Evolutionary conservation across 2,329 filamentous ascomycete species (phyloP), one percentile per base, ranked within the genome.

Genomic region (Cladorrhinum sp.): DNA sequence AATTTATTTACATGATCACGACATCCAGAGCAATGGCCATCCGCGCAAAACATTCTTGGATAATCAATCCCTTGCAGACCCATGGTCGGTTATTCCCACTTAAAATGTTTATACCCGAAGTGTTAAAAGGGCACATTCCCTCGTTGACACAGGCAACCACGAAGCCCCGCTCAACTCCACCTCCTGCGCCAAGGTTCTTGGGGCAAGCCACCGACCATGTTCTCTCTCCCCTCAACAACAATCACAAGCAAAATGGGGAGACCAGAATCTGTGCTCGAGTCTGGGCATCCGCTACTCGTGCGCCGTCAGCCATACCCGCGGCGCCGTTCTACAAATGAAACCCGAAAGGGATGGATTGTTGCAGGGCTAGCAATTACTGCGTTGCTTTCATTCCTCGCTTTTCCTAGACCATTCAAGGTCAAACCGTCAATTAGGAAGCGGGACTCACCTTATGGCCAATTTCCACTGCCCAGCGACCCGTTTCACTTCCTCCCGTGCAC

Each of bases 401-500:
- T 25, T 13, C 38, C 9, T 20, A n/a, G 2, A 9, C n/a, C 16
- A 49, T 38, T 24, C 38, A 36, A 36, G 7, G 12, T 16, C 8
- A 36, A 36, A 36, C 32, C 32, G 7, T 29, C 48, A 20, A 25
- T 50, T 23, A 20, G 13, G 3, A 48, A 45, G 41, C 41, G 16
- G 7, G 13, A 25, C 8, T 58, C 56, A 10, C 69, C 69, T 1
- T 77, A 75, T 45, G 76, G 77, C 12, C 66, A 41, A 13, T 81
- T 80, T 56, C 79, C 79, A 0, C 59, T 65, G 16, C 65, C 72
- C 2, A 65, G 72, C n/a, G 79, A 82, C 55, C 73, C 77, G 1
- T 81, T 82, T 59, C 77, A 63, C 6, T 78, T 81, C 65, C 68
- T 81, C 1, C 79, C 80, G 2, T 81, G 80, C 69, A 81, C 79